Evolutionary conservation across 83 land plant genomes (phyloP).

Genomic region (Diphasiastrum complanatum): DNA sequence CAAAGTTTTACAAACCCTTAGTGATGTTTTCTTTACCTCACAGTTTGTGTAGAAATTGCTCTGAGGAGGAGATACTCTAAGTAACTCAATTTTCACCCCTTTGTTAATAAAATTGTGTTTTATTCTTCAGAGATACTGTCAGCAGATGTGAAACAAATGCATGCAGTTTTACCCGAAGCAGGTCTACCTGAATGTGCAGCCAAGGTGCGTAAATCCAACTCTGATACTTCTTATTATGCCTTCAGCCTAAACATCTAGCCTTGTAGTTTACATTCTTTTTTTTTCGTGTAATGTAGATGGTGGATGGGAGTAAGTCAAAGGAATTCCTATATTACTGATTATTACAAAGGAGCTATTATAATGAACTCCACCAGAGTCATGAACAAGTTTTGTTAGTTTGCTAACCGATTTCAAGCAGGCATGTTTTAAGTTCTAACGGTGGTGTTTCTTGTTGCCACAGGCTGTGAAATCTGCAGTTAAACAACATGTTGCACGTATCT

Average conservation of each 20-base stretch:
- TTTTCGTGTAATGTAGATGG: too few species aligned
- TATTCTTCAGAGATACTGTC: constrained; percentile 24
- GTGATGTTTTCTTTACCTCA: too few species aligned
- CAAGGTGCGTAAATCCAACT: constrained; percentile 12
- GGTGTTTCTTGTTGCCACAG: constrained; percentile 20
- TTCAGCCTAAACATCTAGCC: not conserved
- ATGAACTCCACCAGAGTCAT: not conserved
- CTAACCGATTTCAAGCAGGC: not conserved
- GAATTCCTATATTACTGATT: too few species aligned
- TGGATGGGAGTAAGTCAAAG: too few species aligned
- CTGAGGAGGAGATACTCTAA: too few species aligned
- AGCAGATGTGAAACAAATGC: constrained; percentile 30
- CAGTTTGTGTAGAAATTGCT: too few species aligned
- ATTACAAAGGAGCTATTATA: too few species aligned
- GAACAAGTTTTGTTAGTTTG: not conserved
- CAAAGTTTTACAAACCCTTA: too few species aligned
- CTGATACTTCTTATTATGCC: not conserved
- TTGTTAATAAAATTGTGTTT: not conserved
- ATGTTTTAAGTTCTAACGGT: not conserved
- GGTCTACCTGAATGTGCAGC: constrained; percentile 22
- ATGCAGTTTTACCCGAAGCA: constrained; percentile 31
- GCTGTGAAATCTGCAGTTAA: constrained; percentile 32
- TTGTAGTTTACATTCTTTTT: too few species aligned
- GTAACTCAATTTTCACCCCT: too few species aligned
- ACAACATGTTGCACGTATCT: constrained; percentile 27